phyloP scores from a whole-genome alignment of 1,284 basidiomycete genomes.

The Fomitiporia mediterranea region DNA sequence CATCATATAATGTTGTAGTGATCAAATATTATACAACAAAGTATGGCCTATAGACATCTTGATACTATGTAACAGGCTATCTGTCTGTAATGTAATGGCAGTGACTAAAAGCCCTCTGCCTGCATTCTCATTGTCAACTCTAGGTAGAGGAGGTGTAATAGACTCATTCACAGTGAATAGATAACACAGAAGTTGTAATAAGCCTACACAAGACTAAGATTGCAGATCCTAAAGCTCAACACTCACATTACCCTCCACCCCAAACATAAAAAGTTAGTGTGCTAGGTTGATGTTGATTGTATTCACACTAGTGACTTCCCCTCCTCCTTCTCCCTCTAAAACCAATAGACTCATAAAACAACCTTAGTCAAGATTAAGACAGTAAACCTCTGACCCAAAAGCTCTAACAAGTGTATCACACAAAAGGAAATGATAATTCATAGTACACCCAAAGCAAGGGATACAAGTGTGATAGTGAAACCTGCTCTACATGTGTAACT shows the following conservation, averaged over 20 bases:
- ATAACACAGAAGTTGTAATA: constrained; percentile 67
- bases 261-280: constrained; percentile 89
- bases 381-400: constrained; percentile 82
- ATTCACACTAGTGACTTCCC: constrained; percentile 79
- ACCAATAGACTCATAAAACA: constrained; percentile 82
- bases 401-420: constrained; percentile 78
- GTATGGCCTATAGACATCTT: constrained; percentile 95
- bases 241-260: constrained; percentile 77
- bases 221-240: constrained; percentile 98
- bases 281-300: constrained; percentile 90
- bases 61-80: constrained; percentile 92
- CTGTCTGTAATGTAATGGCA: constrained; percentile 76
- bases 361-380: constrained; percentile 94
- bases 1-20: constrained; percentile 74
- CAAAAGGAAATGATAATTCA: constrained; percentile 87
- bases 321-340: constrained; percentile 50
- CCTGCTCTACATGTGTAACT: constrained; percentile 92
- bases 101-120: constrained; percentile 64
- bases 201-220: constrained; percentile 73
- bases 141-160: constrained; percentile 36
- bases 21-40: constrained; percentile 90
- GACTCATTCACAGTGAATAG: constrained; percentile 48
- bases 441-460: constrained; percentile 87
- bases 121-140: constrained; percentile 36
- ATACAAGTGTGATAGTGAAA: constrained; percentile 91